These are phyloP conservation scores for Coemansia sp. DNA, from an alignment of 192 early-diverging fungal genomes.

Conservation along the genomic window DNA sequence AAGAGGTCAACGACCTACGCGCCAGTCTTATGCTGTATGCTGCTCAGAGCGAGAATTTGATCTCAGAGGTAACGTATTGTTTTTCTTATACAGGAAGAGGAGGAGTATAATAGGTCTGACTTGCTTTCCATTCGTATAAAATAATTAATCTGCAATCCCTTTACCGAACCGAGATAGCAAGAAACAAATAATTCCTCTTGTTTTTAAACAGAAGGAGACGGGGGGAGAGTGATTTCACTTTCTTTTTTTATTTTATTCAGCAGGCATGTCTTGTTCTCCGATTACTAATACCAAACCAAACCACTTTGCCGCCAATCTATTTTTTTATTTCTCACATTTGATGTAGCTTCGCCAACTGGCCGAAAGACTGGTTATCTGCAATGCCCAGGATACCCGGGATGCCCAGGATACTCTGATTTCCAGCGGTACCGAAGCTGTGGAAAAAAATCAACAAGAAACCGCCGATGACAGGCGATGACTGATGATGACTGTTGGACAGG, in stretches of 20 bases:
- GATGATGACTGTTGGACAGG: too few species aligned
- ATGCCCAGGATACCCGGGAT: neutral
- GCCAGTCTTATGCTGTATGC: slow-evolving; percentile 12
- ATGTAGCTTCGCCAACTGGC: slow-evolving; percentile 16
- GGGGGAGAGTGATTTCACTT: too few species aligned
- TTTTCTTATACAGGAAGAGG: too few species aligned
- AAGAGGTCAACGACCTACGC: slow-evolving; percentile 15
- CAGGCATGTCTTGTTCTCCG: too few species aligned
- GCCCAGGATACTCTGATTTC: neutral
- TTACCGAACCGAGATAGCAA: too few species aligned
- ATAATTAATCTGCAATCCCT: too few species aligned
- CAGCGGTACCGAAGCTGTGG: neutral
- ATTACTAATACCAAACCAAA: neutral
- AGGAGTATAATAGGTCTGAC: too few species aligned
- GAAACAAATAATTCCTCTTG: too few species aligned
- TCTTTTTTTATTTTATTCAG: too few species aligned
- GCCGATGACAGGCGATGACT: neutral
- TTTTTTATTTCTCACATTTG: slow-evolving; percentile 2
- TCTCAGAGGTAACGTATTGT: slow-evolving; percentile 8
- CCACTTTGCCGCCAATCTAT: neutral
- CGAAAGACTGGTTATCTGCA: neutral
- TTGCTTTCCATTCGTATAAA: too few species aligned
- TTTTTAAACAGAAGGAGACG: too few species aligned
- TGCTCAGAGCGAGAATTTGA: slow-evolving; percentile 11
- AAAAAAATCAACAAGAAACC: neutral